phyloP scores from a whole-genome alignment of 805 yeast genomes.

The Naumovozyma dairenensis region DNA sequence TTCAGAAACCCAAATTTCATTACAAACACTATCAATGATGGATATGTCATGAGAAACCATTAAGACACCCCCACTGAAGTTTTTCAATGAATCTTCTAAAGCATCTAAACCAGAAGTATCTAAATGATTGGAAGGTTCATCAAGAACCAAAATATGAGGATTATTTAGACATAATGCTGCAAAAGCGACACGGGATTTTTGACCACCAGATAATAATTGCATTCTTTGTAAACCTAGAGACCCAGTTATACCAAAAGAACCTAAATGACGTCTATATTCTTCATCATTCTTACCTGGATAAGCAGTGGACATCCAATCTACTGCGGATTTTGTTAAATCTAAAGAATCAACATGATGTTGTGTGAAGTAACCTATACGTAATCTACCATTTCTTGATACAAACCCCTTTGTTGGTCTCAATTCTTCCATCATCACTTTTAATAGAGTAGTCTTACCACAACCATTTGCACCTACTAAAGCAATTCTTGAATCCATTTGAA shows the following conservation, averaged over 20 bases:
- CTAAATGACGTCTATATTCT: conserved; percentile 92
- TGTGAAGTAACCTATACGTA: conserved; percentile 93
- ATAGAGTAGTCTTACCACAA: conserved; percentile 94
- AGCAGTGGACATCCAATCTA: conserved; percentile 82
- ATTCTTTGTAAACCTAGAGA: conserved; percentile 85
- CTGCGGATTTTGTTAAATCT: conserved; percentile 80
- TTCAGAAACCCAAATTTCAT: conserved; percentile 94
- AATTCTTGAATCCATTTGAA: conserved; percentile 88
- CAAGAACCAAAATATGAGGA: conserved; percentile 86
- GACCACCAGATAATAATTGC: conserved; percentile 91
- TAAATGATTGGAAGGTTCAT: conserved; percentile 97
- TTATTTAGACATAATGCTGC: conserved; percentile 84
- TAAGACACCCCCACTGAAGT: conserved; percentile 88
- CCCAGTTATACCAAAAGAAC: conserved; percentile 96
- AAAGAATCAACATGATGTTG: conserved; percentile 98
- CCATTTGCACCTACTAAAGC: conserved; percentile 99
- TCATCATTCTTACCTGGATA: conserved; percentile 93
- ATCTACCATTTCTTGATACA: conserved; percentile 70
- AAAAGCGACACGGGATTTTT: conserved; percentile 95
- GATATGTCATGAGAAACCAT: conserved; percentile 98
- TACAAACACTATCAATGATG: conserved; percentile 79
- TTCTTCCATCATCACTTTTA: conserved; percentile 76
- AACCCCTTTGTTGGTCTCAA: conserved; percentile 68
- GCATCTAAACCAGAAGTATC: conserved; percentile 98
- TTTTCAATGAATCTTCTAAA: conserved; percentile 74